Evolutionary conservation across 2,329 filamentous ascomycete species (phyloP), one percentile per base, ranked within the genome.

Genomic region (Diaporthe capsici): DNA sequence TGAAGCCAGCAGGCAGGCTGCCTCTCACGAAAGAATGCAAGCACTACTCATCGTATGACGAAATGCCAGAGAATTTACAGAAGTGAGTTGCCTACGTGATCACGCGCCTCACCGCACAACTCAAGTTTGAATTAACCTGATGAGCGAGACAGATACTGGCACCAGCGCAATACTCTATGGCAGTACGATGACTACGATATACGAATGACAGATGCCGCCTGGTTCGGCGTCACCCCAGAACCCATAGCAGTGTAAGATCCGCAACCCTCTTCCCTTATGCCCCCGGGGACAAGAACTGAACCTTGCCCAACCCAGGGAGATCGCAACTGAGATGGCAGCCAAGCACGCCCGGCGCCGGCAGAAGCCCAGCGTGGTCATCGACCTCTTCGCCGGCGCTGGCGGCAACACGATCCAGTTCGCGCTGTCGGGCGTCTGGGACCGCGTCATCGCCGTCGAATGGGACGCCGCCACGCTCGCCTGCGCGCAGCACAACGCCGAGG

Each of bases 351-450:
- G 7, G 31, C 47, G 63, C 34, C n/a, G 15, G 15, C 68, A 72
- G 25, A 60, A 20, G 17, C 75, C 75, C 28, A 65, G 44, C 9
- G 57, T 93, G 49, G 86, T 99, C 51, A 91, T 99, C 76, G 97
- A 99, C 83, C 91, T 94, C 61, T 99, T 99, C 84, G 94, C 93
- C 39, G 97, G 97, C 58, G 95, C 94, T 0, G 97, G 97, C 51
- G 97, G 96, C 73, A 99, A 99, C 83, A 91, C 94, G 34, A 98
- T 99, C 79, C 95, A 96, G n/a, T 97, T 99, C 80, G 96, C 97
- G 25, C 89, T 92, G 13, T 94, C 93, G 0, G 91, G 90, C 28
- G 91, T 92, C 78, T 99, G 95, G 94, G 90, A 92, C 71, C 92
- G 91, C 78, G 91, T 99, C 78, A 95, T 98, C 82, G 95, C 94